These are phyloP conservation scores for Sclerotinia minor DNA, from an alignment of 2,329 filamentous ascomycete genomes.

Conservation along the genomic window DNA sequence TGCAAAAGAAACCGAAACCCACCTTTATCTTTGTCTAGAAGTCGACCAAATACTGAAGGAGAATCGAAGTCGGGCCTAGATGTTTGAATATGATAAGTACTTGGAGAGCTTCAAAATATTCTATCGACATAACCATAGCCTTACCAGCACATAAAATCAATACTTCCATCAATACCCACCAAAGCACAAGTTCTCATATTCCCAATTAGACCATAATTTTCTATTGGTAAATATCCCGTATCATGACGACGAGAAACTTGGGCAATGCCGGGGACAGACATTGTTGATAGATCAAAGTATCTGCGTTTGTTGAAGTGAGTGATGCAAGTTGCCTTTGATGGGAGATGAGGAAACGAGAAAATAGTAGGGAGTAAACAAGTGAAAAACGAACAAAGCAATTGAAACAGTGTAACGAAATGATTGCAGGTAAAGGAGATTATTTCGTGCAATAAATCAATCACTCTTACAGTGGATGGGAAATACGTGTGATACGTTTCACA, in stretches of 20 bases:
- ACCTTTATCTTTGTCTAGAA: slow-evolving; percentile 68
- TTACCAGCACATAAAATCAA: slow-evolving; percentile 78
- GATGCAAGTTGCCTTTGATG: slow-evolving; percentile 17
- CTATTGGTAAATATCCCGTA: slow-evolving; percentile 51
- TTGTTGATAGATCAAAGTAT: slow-evolving; percentile 8
- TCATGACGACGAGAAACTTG: slow-evolving; percentile 28
- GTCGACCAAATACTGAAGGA: slow-evolving; percentile 70
- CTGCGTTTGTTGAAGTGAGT: slow-evolving; percentile 4
- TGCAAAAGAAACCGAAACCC: background rate
- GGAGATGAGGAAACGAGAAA: background rate
- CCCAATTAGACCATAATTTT: slow-evolving; percentile 78
- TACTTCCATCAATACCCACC: slow-evolving; percentile 70
- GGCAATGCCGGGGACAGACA: slow-evolving; percentile 4
- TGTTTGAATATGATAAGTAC: slow-evolving; percentile 17
- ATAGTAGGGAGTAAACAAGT: background rate
- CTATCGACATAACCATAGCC: slow-evolving; percentile 36
- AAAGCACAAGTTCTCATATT: slow-evolving; percentile 78
- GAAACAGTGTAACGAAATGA: slow-evolving; percentile 6
- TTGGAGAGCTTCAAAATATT: background rate
- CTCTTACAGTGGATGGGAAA: slow-evolving; percentile 5
- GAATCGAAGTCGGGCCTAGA: slow-evolving; percentile 75
- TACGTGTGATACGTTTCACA: background rate
- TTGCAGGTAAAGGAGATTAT: slow-evolving; percentile 3
- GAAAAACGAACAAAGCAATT: slow-evolving; percentile 16
- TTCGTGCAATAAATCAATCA: background rate